A percentile compares a stretch with the other conserved stretches of the same genome.
Conservation (phyloP, 2,329 filamentous ascomycete species). For the Apiospora arundinis region DNA sequence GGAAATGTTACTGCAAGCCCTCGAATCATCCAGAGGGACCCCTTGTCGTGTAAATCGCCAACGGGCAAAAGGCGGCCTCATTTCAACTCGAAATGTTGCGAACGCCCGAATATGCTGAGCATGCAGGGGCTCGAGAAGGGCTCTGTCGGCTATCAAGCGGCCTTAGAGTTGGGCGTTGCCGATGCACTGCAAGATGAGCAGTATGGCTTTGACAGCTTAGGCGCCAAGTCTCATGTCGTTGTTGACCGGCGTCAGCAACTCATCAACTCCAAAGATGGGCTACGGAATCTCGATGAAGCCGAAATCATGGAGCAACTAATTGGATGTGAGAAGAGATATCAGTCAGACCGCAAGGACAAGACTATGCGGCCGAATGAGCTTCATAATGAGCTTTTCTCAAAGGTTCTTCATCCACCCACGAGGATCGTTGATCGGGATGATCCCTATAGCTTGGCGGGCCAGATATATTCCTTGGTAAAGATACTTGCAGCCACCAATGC, state of each 20-base stretch:
- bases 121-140: constrained; percentile 75
- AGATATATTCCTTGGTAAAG: constrained; percentile 72
- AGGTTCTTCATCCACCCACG: constrained; percentile 63
- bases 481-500: constrained; percentile 69
- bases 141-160: constrained; percentile 72
- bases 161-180: constrained; percentile 68
- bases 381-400: constrained; percentile 67
- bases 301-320: constrained; percentile 65
- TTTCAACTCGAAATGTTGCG: constrained; percentile 64
- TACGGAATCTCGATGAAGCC: constrained; percentile 63
- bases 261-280: constrained; percentile 57
- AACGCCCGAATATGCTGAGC: constrained; percentile 74
- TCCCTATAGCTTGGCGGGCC: constrained; percentile 69
- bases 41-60: constrained; percentile 50
- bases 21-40: constrained; percentile 60
- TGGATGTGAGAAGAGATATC: constrained; percentile 61
- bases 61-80: constrained; percentile 57
- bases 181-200: constrained; percentile 70
- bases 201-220: constrained; percentile 63
- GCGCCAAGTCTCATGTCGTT: constrained; percentile 60
- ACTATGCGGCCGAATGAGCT: constrained; percentile 59
- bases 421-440: constrained; percentile 63
- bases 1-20: constrained; percentile 67
- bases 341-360: constrained; percentile 57
- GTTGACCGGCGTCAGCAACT: constrained; percentile 64